Base-by-base conservation (phyloP, 371 early-diverging fungal genomes). In the Mucor irregularis region DNA sequence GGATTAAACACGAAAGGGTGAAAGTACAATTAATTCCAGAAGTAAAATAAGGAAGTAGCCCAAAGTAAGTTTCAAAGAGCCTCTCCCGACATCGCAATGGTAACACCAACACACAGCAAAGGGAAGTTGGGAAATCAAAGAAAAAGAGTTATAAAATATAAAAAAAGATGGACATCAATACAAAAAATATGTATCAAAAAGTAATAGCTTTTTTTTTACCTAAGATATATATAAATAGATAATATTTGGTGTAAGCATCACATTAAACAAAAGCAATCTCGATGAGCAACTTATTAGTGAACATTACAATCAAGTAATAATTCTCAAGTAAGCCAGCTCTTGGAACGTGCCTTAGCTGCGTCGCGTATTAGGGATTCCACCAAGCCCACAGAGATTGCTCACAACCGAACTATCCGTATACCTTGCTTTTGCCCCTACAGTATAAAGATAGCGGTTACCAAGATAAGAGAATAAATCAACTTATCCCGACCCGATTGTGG, bases 351-450 rank as follows among this genome's bases (percentile, higher is more conserved):
- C 46, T 7, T 35, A 49, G 49, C 25, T 49, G 49, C 37, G 49
- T 49, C 49, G 49, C 35, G 49, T 49, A 49, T 49, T 49, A 49
- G 49, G 49, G 49, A 49, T 49, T 49, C 49, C 49, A 37, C 24
- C 49, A 33, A 49, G 49, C 49, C 49, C 49, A 49, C 37, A 49
- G 49, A 49, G 49, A 49, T 49, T 49, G 49, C 49, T 49, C 49
- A 49, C 49, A 49, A 49, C 49, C 49, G 49, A 49, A 49, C 35
- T 49, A 49, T 49, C 49, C 49, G 49, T 49, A 49, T 33, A 49
- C 49, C 49, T 49, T 49, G 25, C 49, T 49, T 49, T 49, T 49
- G 19, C n/a, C 49, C 35, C 49, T 49, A 49, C 49, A 49, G 25
- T 49, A 34, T 35, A 49, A 49, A 35, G 49, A 49, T 49, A 49